Conservation (phyloP, 2,329 filamentous ascomycete genomes). For the Venturia nashicola region DNA sequence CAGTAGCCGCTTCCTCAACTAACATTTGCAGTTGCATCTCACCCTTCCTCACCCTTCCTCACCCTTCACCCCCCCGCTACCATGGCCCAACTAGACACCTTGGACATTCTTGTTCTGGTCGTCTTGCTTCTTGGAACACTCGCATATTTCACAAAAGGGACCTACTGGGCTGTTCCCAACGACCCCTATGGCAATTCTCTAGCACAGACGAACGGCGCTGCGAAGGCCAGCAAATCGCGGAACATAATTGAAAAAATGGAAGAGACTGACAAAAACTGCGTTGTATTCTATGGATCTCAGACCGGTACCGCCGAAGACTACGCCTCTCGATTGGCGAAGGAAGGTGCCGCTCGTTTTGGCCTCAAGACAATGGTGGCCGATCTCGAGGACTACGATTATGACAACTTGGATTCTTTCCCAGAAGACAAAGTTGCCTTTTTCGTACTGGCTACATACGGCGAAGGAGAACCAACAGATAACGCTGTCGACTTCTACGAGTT, state of each 20-base stretch:
- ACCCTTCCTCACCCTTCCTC: neutral
- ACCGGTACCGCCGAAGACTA: conserved; percentile 98
- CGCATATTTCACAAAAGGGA: conserved; percentile 97
- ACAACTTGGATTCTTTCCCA: conserved; percentile 80
- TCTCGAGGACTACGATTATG: conserved; percentile 93
- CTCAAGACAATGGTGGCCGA: conserved; percentile 98
- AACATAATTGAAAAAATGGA: conserved; percentile 96
- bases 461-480: conserved; percentile 97
- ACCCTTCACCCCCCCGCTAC: conserved; percentile 25
- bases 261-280: conserved; percentile 89
- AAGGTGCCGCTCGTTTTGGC: conserved; percentile 90
- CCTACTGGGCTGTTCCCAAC: conserved; percentile 77
- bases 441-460: conserved; percentile 91
- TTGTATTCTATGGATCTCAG: conserved; percentile 97
- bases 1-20: neutral
- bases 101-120: conserved; percentile 86
- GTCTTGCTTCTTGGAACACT: conserved; percentile 74
- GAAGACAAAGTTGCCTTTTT: conserved; percentile 90
- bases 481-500: conserved; percentile 99
- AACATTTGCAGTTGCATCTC: neutral
- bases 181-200: conserved; percentile 77
- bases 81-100: conserved; percentile 93
- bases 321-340: conserved; percentile 88
- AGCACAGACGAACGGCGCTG: conserved; percentile 50
- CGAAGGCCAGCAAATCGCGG: conserved; percentile 72